A percentile compares a stretch with the other conserved stretches of the same genome.
Conservation (phyloP, 768 basidiomycete species). For the Cubamyces lactineus region DNA sequence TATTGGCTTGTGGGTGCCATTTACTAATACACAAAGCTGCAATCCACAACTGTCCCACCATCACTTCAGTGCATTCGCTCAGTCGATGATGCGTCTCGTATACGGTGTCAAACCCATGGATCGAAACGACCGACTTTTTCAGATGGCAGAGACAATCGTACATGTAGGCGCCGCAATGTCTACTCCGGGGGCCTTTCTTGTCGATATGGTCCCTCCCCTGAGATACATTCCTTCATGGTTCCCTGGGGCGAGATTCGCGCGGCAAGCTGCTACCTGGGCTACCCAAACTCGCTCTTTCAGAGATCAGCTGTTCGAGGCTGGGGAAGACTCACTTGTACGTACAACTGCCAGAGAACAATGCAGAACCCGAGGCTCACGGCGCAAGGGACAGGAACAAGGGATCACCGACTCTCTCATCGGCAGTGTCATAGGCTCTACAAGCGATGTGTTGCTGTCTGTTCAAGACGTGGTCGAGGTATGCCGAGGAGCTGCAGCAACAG, state of each 20-base stretch:
- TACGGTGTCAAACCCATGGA: constrained; percentile 47
- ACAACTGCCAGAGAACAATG: neutral
- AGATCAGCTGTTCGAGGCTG: constrained; percentile 61
- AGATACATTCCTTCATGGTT: constrained; percentile 64
- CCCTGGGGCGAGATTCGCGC: constrained; percentile 69
- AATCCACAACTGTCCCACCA: neutral
- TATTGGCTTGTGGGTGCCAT: constrained; percentile 13
- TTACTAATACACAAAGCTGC: neutral
- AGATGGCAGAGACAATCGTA: constrained; percentile 10
- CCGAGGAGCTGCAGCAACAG: constrained; percentile 8
- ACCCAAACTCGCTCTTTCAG: constrained; percentile 64
- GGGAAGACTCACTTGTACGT: constrained; percentile 57
- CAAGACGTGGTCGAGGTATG: neutral
- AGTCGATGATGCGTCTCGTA: constrained; percentile 44
- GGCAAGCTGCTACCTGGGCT: constrained; percentile 65
- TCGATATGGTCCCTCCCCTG: constrained; percentile 40
- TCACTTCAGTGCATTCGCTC: constrained; percentile 62
- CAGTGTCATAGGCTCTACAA: neutral
- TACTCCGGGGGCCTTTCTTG: constrained; percentile 12
- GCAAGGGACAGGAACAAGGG: neutral
- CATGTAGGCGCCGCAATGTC: constrained; percentile 13
- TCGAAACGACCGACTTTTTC: constrained; percentile 35
- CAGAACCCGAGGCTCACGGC: neutral
- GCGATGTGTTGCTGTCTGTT: neutral
- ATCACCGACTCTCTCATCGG: constrained; percentile 7